Evolutionary conservation across 371 early-diverging fungal species (phyloP).

Genomic region (Saksenaea oblongispora): DNA sequence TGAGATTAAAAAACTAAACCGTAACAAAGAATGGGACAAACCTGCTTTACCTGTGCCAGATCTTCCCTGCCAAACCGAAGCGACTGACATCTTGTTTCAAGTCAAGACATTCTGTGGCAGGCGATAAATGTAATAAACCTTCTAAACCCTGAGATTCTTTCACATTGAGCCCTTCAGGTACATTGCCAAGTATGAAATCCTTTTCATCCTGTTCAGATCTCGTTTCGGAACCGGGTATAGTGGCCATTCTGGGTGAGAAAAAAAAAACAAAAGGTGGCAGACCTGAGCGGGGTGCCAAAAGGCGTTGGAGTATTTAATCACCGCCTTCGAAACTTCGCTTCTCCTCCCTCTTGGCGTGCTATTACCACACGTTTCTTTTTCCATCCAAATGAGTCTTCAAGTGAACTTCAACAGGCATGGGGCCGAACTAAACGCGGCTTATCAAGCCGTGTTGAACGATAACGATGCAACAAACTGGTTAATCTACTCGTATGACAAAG

Average conservation of each 20-base stretch:
- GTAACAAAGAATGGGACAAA: not conserved
- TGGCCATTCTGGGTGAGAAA: not conserved
- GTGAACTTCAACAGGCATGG: constrained; percentile 70
- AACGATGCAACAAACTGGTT: constrained; percentile 72
- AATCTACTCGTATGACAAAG: constrained; percentile 83
- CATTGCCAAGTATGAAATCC: constrained; percentile 40
- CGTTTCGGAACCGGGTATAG: not conserved
- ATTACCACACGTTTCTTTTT: not conserved
- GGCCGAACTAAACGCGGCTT: constrained; percentile 61
- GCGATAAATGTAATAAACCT: not conserved
- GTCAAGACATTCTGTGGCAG: constrained; percentile 11
- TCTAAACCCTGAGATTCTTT: constrained; percentile 28
- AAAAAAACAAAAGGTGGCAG: not conserved
- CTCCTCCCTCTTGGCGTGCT: constrained; percentile 3
- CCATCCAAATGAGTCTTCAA: constrained; percentile 53
- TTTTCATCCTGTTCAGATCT: constrained; percentile 7
- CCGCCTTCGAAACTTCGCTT: not conserved
- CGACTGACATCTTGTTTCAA: constrained; percentile 44
- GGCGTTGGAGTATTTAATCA: not conserved
- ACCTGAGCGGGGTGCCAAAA: not conserved
- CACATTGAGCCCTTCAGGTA: constrained; percentile 45
- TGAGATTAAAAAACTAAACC: not conserved
- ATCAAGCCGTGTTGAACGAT: constrained; percentile 69
- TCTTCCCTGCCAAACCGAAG: constrained; percentile 54
- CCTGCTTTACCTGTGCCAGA: constrained; percentile 46